Evolutionary conservation across 1,139 yeast genomes (phyloP).

Genomic region (Magnusiomyces tetraspermus): DNA sequence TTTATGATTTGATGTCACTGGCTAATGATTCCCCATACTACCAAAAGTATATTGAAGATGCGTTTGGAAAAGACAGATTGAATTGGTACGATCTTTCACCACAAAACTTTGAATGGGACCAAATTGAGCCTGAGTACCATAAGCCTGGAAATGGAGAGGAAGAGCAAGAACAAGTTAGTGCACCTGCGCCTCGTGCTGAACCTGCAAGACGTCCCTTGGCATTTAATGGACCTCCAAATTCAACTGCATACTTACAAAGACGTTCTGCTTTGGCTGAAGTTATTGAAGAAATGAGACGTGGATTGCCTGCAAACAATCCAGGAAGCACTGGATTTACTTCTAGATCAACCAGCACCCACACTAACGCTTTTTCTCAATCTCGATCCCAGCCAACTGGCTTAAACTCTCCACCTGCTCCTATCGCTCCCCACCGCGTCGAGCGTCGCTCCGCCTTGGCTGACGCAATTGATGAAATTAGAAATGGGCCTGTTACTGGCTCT

Average conservation of each 20-base stretch:
- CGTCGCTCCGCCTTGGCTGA: too few species aligned
- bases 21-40: conserved; percentile 40
- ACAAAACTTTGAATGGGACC: conserved; percentile 17
- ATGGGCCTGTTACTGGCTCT: too few species aligned
- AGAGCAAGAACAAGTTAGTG: background rate
- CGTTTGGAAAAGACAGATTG: conserved; percentile 31
- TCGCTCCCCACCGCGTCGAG: too few species aligned
- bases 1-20: conserved; percentile 37
- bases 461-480: too few species aligned
- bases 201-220: too few species aligned
- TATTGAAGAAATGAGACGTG: background rate
- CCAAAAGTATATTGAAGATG: conserved; percentile 35
- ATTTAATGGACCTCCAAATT: background rate
- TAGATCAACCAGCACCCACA: background rate
- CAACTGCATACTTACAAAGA: background rate
- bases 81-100: conserved; percentile 24
- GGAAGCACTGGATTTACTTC: background rate
- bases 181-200: background rate
- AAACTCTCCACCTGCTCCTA: too few species aligned
- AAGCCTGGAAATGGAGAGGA: background rate
- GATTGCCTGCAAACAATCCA: background rate
- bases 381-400: too few species aligned
- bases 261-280: background rate
- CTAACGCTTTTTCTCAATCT: background rate
- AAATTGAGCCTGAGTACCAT: background rate